Evolutionary conservation across 176 grass and related monocot species (phyloP).

Genomic region (Triticum timopheevii): DNA sequence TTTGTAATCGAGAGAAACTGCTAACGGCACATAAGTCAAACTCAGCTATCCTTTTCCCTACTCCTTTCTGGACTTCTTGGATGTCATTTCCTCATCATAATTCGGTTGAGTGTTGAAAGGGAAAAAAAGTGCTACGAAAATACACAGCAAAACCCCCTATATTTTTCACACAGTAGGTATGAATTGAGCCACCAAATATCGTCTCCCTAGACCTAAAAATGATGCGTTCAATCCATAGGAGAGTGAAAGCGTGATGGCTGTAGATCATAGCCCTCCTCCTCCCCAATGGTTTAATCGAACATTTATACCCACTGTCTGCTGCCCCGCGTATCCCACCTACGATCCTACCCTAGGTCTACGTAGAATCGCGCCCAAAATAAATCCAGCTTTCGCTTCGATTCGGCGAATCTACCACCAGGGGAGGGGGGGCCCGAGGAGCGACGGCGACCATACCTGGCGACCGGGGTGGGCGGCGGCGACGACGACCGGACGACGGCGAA

Average conservation of each 20-base stretch:
- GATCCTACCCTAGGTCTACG: constrained; percentile 4
- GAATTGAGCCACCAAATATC: constrained; percentile 3
- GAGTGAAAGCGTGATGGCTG: background rate
- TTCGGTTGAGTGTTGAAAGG: no score
- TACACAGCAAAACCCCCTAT: background rate
- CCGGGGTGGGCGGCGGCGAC: constrained; percentile 76
- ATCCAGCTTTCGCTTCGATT: constrained; percentile 4
- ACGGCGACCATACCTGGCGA: constrained; percentile 58
- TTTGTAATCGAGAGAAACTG: background rate
- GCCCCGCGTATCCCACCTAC: background rate
- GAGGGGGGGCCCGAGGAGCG: background rate
- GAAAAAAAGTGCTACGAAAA: background rate
- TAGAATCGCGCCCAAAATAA: background rate
- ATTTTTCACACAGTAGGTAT: background rate
- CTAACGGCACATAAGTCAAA: background rate
- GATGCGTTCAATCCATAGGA: background rate
- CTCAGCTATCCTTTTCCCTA: background rate
- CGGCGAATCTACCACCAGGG: constrained; percentile 31
- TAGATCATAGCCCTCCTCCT: background rate
- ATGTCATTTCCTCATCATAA: background rate
- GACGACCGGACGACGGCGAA: constrained; percentile 62
- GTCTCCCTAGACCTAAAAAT: background rate
- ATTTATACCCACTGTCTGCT: background rate
- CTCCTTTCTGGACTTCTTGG: background rate
- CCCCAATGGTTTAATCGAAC: constrained; percentile 13